These are phyloP conservation scores for Podila horticola DNA, from an alignment of 192 early-diverging fungal species.

Conservation along the genomic window DNA sequence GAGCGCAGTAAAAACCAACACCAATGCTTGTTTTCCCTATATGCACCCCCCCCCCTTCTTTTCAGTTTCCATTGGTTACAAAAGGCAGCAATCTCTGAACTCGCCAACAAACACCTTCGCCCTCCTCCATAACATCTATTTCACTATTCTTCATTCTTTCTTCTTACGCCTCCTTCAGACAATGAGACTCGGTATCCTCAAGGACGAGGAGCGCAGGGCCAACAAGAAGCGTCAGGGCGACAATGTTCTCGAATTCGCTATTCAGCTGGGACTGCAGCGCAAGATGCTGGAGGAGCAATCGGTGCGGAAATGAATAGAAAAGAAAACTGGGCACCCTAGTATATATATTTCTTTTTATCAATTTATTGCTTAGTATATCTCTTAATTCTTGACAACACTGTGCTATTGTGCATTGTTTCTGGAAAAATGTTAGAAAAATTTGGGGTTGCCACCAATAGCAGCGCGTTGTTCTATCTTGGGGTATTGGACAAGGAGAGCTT, in stretches of 20 bases:
- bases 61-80: too few relatives aligned
- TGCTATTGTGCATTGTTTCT: too few relatives aligned
- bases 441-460: constrained; percentile 17
- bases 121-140: too few relatives aligned
- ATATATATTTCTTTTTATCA: background rate
- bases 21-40: too few relatives aligned
- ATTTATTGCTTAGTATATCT: background rate
- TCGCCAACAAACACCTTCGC: too few relatives aligned
- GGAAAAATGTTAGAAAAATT: constrained; percentile 19
- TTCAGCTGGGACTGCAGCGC: constrained; percentile 46
- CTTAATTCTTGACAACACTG: background rate
- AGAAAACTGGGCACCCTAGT: too few relatives aligned
- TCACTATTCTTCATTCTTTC: background rate
- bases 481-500: constrained; percentile 8
- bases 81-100: too few relatives aligned
- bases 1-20: too few relatives aligned
- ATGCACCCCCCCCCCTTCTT: too few relatives aligned
- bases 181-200: constrained; percentile 44
- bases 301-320: constrained; percentile 24
- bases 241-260: constrained; percentile 49
- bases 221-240: constrained; percentile 53
- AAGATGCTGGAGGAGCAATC: constrained; percentile 48
- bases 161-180: constrained; percentile 2
- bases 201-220: constrained; percentile 48
- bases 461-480: constrained; percentile 37